phyloP scores from a whole-genome alignment of 495 filamentous ascomycete genomes.

The Xylaria castorea region DNA sequence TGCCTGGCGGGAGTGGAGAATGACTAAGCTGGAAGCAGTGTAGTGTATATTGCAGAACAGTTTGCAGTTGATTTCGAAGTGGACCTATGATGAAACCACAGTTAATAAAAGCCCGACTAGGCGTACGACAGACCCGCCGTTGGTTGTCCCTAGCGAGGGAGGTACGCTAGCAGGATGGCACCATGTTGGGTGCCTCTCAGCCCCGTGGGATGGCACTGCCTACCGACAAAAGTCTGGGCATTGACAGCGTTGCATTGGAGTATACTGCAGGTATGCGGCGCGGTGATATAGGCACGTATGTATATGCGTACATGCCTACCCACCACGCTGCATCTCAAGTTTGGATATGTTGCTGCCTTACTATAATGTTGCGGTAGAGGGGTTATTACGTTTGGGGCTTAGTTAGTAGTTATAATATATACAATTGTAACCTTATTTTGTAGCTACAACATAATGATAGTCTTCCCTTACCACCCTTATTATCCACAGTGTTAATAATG shows the following conservation, averaged over 20 bases:
- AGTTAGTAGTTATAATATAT: neutral
- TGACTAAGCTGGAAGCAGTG: neutral
- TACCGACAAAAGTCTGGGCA: too few relatives aligned
- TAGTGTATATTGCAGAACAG: neutral
- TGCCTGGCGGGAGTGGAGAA: neutral
- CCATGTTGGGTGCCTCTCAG: neutral
- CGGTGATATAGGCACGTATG: too few relatives aligned
- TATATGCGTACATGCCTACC: too few relatives aligned
- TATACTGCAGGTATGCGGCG: too few relatives aligned
- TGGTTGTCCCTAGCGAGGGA: neutral
- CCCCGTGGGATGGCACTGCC: too few relatives aligned
- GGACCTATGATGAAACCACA: slow-evolving; percentile 2
- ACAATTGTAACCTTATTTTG: neutral
- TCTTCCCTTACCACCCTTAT: neutral
- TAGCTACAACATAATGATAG: too few relatives aligned
- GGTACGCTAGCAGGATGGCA: neutral
- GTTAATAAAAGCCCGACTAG: neutral
- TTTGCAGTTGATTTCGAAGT: slow-evolving; percentile 1
- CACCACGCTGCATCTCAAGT: too few relatives aligned
- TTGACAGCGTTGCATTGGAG: too few relatives aligned
- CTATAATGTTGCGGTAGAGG: too few relatives aligned
- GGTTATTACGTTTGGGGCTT: too few relatives aligned
- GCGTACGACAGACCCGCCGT: neutral
- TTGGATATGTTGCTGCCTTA: too few relatives aligned
- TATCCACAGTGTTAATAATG: too few relatives aligned